These are phyloP conservation scores for Phaeolepiota aurea DNA, from an alignment of 768 basidiomycete genomes.

Conservation along the genomic window DNA sequence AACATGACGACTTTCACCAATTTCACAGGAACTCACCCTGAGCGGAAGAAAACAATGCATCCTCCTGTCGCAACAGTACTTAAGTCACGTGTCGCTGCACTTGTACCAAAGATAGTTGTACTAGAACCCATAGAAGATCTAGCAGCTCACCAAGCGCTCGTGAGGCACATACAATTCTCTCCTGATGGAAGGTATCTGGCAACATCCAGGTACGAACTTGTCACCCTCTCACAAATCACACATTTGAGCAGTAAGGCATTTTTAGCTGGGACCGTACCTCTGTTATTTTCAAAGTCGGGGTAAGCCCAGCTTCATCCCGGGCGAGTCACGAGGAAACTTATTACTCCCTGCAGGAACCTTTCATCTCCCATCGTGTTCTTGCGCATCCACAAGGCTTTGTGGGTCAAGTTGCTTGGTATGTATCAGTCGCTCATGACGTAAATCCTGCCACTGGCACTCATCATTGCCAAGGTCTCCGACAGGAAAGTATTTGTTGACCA, in stretches of 20 bases:
- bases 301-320: too few relatives aligned
- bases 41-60: slow-evolving; percentile 10
- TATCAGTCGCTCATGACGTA: too few relatives aligned
- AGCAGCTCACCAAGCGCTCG: slow-evolving; percentile 57
- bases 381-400: slow-evolving; percentile 68
- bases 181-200: slow-evolving; percentile 69
- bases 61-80: slow-evolving; percentile 24
- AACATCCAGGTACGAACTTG: slow-evolving; percentile 47
- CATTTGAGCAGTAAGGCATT: not conserved
- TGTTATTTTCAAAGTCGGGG: slow-evolving; percentile 57
- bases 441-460: not conserved
- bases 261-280: slow-evolving; percentile 66
- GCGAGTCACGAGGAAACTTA: too few relatives aligned
- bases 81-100: slow-evolving; percentile 43
- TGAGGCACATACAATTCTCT: slow-evolving; percentile 68
- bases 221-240: not conserved
- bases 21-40: slow-evolving; percentile 4
- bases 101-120: slow-evolving; percentile 48
- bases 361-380: slow-evolving; percentile 52
- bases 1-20: slow-evolving; percentile 3
- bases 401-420: slow-evolving; percentile 67
- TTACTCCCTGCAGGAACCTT: too few relatives aligned
- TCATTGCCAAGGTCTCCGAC: slow-evolving; percentile 45
- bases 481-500: slow-evolving; percentile 55
- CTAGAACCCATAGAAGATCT: slow-evolving; percentile 52